Evolutionary conservation across 768 basidiomycete species (phyloP), one percentile per base, ranked within the genome.

Genomic region (Leccinellum rugosiceps): DNA sequence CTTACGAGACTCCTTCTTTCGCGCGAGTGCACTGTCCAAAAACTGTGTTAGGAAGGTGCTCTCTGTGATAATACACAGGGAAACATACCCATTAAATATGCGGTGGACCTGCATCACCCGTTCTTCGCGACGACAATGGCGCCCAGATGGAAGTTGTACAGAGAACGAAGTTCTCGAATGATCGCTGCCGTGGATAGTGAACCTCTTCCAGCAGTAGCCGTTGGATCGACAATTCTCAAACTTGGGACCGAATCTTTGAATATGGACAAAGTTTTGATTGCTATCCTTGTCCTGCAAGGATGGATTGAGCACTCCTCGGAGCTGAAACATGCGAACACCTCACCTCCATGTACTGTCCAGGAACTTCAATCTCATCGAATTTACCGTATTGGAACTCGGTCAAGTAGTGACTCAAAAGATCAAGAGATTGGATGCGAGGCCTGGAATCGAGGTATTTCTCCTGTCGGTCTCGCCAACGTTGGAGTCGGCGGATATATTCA

Each of bases 341-440:
- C 54, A 91, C 94, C 83, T 98, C 92, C 0, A 94, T 90, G 70
- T 99, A 99, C 72, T 99, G 97, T 7, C 97, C 97, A n/a, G 95
- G 95, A 50, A 99, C 85, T 68, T 99, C 95, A 38, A 99, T 92
- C 61, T 99, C 96, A 61, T 98, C 97, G 50, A 96, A 94, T 71
- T 94, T 97, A 67, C 86, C 87, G 72, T 98, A 94, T 64, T 98
- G 96, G 79, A 98, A 99, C 72, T 98, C 97, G 7, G 92, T 90
- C 65, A 99, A 78, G 74, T 94, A 97, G 73, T 95, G 94, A 62
- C 92, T 94, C 44, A 92, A 77, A 49, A 86, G 77, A 60, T 97
- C 94, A 55, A 99, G 76, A 5, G 92, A 85, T 65, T 96, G 94
- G 45, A 87, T 73, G 35, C 88, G 85, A 46, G 94, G 92, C 43